A percentile compares a stretch with the other conserved stretches of the same genome.
Conservation (phyloP, 2,329 filamentous ascomycete species). For the Trichocomaceae sp. region DNA sequence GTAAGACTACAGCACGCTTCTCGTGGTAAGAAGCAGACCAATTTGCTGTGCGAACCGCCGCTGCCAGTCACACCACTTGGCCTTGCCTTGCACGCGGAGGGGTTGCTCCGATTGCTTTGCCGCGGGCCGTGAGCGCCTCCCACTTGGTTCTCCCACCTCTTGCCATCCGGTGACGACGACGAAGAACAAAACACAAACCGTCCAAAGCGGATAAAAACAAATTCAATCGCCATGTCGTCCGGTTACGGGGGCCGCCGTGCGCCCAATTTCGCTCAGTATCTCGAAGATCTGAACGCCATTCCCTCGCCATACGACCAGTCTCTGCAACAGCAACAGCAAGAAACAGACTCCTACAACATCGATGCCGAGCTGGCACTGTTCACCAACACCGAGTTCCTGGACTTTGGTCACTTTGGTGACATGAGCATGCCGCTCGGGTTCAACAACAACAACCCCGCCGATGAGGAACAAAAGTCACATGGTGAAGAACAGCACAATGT, state of each 20-base stretch:
- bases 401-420: conserved; percentile 54
- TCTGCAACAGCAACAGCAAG: conserved; percentile 45
- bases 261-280: conserved; percentile 83
- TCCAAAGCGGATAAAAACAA: no score
- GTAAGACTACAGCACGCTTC: not conserved
- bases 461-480: conserved; percentile 20
- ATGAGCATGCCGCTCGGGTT: conserved; percentile 28
- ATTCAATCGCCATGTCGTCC: conserved; percentile 51
- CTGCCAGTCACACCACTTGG: not conserved
- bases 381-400: conserved; percentile 75
- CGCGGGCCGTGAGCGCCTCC: not conserved
- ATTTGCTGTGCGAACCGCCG: not conserved
- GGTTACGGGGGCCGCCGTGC: conserved; percentile 68
- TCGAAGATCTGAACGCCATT: conserved; percentile 74
- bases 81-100: not conserved
- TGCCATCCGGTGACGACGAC: not conserved
- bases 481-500: conserved; percentile 20
- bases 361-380: conserved; percentile 71
- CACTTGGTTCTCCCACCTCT: not conserved
- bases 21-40: not conserved
- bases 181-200: no score
- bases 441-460: conserved; percentile 23
- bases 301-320: conserved; percentile 59
- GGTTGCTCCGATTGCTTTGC: not conserved
- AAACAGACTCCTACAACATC: conserved; percentile 56